A percentile compares a stretch with the other conserved stretches of the same genome.
These are phyloP conservation scores for Malus hybrid DNA, from an alignment of 331 rosid genomes.

Conservation along the genomic window DNA sequence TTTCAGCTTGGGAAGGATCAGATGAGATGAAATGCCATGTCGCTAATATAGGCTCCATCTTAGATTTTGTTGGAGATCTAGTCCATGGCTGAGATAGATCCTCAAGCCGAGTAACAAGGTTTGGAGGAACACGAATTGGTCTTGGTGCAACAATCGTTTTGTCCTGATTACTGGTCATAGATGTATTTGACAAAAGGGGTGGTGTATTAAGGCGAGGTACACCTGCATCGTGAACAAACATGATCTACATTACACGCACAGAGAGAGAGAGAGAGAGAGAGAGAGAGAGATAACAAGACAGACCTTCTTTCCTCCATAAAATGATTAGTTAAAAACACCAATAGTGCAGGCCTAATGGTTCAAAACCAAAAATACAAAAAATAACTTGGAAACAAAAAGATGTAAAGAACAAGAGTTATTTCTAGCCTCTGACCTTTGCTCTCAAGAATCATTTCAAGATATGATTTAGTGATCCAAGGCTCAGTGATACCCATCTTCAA, in stretches of 20 bases:
- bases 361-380: background rate
- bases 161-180: conserved; percentile 57
- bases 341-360: background rate
- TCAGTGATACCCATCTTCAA: conserved; percentile 62
- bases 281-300: background rate
- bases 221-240: conserved; percentile 46
- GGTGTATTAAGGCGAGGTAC: conserved; percentile 99
- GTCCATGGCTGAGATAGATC: conserved; percentile 98
- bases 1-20: conserved; percentile 44
- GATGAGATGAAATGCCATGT: conserved; percentile 74
- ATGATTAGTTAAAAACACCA: conserved; percentile 7
- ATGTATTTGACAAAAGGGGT: conserved; percentile 60
- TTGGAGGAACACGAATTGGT: conserved; percentile 82
- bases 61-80: conserved; percentile 88
- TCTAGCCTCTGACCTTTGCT: conserved; percentile 56
- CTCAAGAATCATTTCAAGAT: conserved; percentile 95
- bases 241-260: background rate
- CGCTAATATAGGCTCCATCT: conserved; percentile 78
- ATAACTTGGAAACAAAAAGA: background rate
- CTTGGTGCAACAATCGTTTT: conserved; percentile 61
- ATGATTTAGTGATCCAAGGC: conserved; percentile 95
- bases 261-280: background rate
- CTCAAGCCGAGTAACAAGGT: conserved; percentile 64
- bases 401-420: background rate
- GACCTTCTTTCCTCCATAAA: background rate